Conservation (phyloP, 331 rosid species). For the Phaseolus coccineus region DNA sequence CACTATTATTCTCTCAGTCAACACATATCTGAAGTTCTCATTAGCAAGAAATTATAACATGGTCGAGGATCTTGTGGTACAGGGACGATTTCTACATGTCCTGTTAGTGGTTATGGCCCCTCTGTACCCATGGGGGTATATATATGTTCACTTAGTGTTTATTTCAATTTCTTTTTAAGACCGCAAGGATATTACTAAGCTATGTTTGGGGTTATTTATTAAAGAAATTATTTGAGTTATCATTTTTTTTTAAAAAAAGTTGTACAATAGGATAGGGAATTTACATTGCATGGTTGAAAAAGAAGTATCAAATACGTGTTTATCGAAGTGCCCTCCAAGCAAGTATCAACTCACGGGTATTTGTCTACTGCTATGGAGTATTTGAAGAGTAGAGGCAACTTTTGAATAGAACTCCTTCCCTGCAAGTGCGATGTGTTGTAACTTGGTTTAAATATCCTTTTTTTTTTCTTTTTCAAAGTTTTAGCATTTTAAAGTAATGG, state of each 20-base stretch:
- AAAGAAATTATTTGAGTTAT: not conserved
- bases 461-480: no score
- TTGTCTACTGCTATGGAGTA: not conserved
- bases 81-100: not conserved
- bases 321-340: not conserved
- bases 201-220: not conserved
- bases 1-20: constrained; percentile 3
- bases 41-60: not conserved
- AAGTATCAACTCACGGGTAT: not conserved
- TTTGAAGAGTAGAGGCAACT: not conserved
- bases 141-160: not conserved
- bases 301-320: not conserved
- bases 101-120: not conserved
- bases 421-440: not conserved
- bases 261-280: not conserved
- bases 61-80: no score
- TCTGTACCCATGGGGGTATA: not conserved
- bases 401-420: not conserved
- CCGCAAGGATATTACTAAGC: not conserved
- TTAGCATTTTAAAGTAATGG: not conserved
- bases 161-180: not conserved
- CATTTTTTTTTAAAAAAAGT: not conserved
- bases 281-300: not conserved
- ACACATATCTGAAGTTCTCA: not conserved
- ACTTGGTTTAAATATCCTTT: not conserved